Percentiles rank a stretch among this genome's conserved stretches.
phyloP scores from a whole-genome alignment of 805 yeast species.

The Wickerhamiella hasegawae region DNA sequence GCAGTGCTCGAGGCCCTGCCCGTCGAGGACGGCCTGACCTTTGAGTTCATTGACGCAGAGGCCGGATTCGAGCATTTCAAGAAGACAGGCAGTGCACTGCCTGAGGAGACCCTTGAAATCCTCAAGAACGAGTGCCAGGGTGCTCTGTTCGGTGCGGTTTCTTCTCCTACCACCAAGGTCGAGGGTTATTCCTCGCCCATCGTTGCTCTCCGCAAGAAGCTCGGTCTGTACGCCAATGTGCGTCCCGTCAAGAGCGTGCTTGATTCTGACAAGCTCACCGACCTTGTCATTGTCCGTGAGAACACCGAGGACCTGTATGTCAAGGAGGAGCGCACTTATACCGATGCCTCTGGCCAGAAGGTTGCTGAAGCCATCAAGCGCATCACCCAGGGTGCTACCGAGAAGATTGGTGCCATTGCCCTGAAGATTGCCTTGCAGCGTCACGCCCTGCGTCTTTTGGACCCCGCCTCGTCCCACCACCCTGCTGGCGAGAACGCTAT shows the following conservation, averaged over 20 bases:
- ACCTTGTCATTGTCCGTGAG: constrained; percentile 95
- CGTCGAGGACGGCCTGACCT: constrained; percentile 49
- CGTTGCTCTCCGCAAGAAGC: constrained; percentile 91
- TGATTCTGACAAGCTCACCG: constrained; percentile 77
- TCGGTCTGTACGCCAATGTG: constrained; percentile 91
- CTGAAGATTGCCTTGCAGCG: constrained; percentile 86
- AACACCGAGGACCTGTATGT: constrained; percentile 96
- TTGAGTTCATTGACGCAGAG: constrained; percentile 72
- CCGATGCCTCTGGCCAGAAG: constrained; percentile 63
- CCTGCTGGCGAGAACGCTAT: constrained; percentile 37
- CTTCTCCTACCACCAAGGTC: constrained; percentile 82
- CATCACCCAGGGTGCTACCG: constrained; percentile 76
- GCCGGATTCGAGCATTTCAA: constrained; percentile 94
- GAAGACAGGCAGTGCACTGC: constrained; percentile 89
- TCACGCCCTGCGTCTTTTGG: constrained; percentile 52
- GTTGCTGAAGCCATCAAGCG: constrained; percentile 97
- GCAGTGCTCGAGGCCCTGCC: constrained; percentile 68
- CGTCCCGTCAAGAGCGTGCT: constrained; percentile 93
- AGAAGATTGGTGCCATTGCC: constrained; percentile 79
- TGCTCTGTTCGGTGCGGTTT: constrained; percentile 95
- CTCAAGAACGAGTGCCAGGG: constrained; percentile 81
- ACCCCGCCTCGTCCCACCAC: constrained; percentile 22
- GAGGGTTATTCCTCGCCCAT: constrained; percentile 97
- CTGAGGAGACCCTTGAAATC: constrained; percentile 73
- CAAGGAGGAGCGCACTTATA: constrained; percentile 74